Evolutionary conservation across 306 rosid genomes (phyloP), one percentile per base, ranked within the genome.

Genomic region (Pyrus pyrifolia): DNA sequence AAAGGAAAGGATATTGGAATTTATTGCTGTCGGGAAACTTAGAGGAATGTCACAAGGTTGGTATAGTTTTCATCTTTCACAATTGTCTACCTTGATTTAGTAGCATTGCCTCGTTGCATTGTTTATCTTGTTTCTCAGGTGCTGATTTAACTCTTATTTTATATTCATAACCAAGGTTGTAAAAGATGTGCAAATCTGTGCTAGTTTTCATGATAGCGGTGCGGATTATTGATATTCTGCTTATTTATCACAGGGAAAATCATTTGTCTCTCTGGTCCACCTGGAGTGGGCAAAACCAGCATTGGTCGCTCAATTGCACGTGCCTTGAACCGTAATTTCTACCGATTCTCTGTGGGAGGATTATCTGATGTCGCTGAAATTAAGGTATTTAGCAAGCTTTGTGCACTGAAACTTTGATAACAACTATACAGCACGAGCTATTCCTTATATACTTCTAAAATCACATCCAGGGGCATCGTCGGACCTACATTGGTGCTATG

Each of bases 261-360:
- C 59, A 96, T 96, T 53, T 96, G 99, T 83, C 88, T 96, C 75
- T 96, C 98, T 89, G 99, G 99, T 30, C 99, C 99, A 68, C 99
- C 99, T 55, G 99, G 99, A 67, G 99, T 96, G 84, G 99, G 99
- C 70, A 96, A 96, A 90, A 96, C 99, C 53, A 96, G 99, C 80
- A 96, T 96, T 84, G 99, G 99, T 66, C 99, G 98, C 42, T 96
- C 99, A 59, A 92, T 96, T 89, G 99, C 99, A 1, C 98, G 97
- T 64, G 98, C 99, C 77, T 86, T 96, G 90, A 89, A 96, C 79
- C 97, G 99, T 64, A 88, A 96, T 76, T 96, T 92, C 88, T 96
- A 83, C 79, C 86, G 99, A 31, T 96, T 96, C 79, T 96, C 99
- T 53, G 99, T 96, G 30, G 99, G 99, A 86, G 99, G 99, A 75